These are phyloP conservation scores for Tilletiopsis washingtonensis DNA, from an alignment of 1,284 basidiomycete genomes.

Conservation along the genomic window DNA sequence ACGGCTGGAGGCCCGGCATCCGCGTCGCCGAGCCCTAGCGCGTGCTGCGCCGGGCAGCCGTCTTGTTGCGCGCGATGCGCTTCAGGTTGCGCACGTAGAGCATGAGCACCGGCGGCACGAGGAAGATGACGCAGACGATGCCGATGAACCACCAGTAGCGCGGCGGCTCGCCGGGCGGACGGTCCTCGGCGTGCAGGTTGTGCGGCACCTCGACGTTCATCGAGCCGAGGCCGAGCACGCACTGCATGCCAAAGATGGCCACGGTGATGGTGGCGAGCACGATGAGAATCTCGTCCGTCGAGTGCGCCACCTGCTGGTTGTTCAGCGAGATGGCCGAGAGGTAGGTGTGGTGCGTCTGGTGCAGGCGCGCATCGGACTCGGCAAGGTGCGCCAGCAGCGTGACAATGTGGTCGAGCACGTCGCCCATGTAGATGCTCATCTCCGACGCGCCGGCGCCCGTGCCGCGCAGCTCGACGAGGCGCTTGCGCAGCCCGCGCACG, in stretches of 20 bases:
- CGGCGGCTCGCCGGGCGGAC: neutral
- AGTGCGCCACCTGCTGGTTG: slow-evolving; percentile 52
- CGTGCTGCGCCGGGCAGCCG: neutral
- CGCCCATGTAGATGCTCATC: slow-evolving; percentile 70
- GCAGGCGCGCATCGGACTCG: slow-evolving; percentile 82
- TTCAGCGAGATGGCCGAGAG: slow-evolving; percentile 66
- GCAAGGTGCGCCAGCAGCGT: slow-evolving; percentile 74
- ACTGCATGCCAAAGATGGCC: slow-evolving; percentile 53
- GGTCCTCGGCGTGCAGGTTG: slow-evolving; percentile 41
- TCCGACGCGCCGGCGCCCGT: slow-evolving; percentile 21
- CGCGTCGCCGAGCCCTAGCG: too few species aligned
- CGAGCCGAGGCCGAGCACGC: slow-evolving; percentile 28
- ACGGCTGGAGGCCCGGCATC: too few species aligned
- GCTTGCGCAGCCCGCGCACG: slow-evolving; percentile 69
- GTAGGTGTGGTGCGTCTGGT: slow-evolving; percentile 79
- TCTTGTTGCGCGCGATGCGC: neutral
- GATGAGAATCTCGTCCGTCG: slow-evolving; percentile 19
- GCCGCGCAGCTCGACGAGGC: slow-evolving; percentile 51
- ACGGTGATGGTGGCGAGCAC: slow-evolving; percentile 57
- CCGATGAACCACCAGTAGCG: slow-evolving; percentile 12
- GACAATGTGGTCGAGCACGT: slow-evolving; percentile 89
- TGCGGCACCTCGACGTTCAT: slow-evolving; percentile 55
- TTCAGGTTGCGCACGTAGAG: slow-evolving; percentile 1
- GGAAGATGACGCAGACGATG: neutral
- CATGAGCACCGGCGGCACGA: slow-evolving; percentile 10